Evolutionary conservation across 2,329 filamentous ascomycete genomes (phyloP).

Genomic region (Pseudocercospora crystallina): DNA sequence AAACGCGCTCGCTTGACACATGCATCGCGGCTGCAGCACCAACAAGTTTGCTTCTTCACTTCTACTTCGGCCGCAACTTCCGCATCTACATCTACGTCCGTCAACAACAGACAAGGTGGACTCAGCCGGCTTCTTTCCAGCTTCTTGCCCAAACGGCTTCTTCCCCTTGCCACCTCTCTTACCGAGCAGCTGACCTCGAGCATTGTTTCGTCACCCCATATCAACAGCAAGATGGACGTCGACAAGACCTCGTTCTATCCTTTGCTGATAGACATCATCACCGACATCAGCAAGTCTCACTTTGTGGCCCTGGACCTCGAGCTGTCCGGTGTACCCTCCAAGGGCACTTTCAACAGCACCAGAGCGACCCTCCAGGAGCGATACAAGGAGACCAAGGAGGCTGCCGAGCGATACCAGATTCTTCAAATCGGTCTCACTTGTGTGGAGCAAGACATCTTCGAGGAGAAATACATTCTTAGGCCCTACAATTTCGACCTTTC

Average conservation of each 20-base stretch:
- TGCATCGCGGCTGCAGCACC: constrained; percentile 1
- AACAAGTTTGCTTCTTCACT: constrained; percentile 23
- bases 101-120: neutral
- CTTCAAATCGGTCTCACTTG: constrained; percentile 68
- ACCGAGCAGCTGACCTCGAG: constrained; percentile 11
- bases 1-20: constrained; percentile 11
- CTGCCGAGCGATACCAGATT: constrained; percentile 63
- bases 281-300: constrained; percentile 57
- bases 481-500: constrained; percentile 66
- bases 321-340: constrained; percentile 61
- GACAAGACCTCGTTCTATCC: constrained; percentile 50
- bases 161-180: constrained; percentile 20
- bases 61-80: constrained; percentile 10
- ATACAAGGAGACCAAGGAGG: constrained; percentile 60
- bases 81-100: neutral
- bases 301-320: constrained; percentile 68
- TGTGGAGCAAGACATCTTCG: constrained; percentile 56
- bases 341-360: constrained; percentile 37
- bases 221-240: constrained; percentile 55
- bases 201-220: constrained; percentile 18
- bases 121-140: constrained; percentile 14
- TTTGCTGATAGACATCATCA: constrained; percentile 56
- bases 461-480: constrained; percentile 57
- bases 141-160: constrained; percentile 17
- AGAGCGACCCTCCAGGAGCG: constrained; percentile 58